Evolutionary conservation across 352 stramenopile species (phyloP), one percentile per base, ranked within the genome.

Genomic region (Aphanomyces invadans): DNA sequence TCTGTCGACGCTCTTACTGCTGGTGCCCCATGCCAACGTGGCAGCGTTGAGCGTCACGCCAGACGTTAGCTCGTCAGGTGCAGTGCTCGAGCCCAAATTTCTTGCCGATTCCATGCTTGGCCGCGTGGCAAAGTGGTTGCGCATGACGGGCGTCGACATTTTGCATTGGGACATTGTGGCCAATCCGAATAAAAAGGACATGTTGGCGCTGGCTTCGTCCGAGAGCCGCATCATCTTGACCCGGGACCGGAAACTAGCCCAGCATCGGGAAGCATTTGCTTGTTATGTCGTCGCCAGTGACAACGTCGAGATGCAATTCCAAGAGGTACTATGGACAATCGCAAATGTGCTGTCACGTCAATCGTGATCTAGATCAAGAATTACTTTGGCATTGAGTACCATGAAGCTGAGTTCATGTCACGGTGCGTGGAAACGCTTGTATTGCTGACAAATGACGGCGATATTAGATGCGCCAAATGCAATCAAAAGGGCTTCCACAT

Each of bases 191-290:
- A 69, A 52, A 17, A 55, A 71, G 0, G 74, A 78, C 23, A 39
- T 92, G 42, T 60, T 92, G 4, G 70, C 70, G 2, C 36, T 83
- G 5, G 78, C 83, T 0, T 73, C 74, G n/a, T 68, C 62, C 2
- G 81, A 92, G 45, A 75, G 89, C 36, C 79, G 83, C n/a, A 88
- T 90, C 31, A 39, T 92, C 4, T 39, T 92, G 51, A 92, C 83
- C 5, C 74, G 81, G 4, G 83, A 90, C 73, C 88, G 87, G 69
- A 88, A 89, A 26, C 69, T 92, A 9, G 79, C 80, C 0, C 73
- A 78, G 25, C 75, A 83, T 21, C 79, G 83, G 2, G 81, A 88
- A 59, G 80, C 81, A 2, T 79, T 82, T 9, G 83, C 81, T 1
- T 92, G 81, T 69, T 89, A 89, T 62, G 79, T 90, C 2, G 76